These are phyloP conservation scores for Mychonastes homosphaera DNA, from an alignment of 139 green algal species.

Conservation along the genomic window DNA sequence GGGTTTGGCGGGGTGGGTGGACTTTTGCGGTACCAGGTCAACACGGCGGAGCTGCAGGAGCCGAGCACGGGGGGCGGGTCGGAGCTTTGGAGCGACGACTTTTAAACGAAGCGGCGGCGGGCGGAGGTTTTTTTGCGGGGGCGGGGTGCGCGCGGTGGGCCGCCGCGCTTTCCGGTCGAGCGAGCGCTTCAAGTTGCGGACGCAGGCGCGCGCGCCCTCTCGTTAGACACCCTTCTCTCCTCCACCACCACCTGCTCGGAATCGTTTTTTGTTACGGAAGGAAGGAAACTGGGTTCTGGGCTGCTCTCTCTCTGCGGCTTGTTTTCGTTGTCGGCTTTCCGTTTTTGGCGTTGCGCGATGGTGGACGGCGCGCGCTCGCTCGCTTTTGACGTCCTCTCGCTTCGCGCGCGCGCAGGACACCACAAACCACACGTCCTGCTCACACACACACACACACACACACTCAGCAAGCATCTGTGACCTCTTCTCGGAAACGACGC, in stretches of 20 bases:
- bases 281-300: not conserved
- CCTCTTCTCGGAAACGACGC: too few relatives aligned
- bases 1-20: constrained; percentile 93
- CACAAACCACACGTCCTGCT: too few relatives aligned
- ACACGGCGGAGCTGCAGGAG: constrained; percentile 28
- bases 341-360: too few relatives aligned
- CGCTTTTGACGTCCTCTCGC: too few relatives aligned
- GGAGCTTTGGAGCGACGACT: constrained; percentile 22
- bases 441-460: too few relatives aligned
- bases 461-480: too few relatives aligned
- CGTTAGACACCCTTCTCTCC: not conserved
- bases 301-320: too few relatives aligned
- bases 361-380: too few relatives aligned
- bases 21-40: constrained; percentile 81
- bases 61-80: constrained; percentile 13
- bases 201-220: not conserved
- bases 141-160: not conserved
- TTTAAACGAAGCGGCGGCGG: too few relatives aligned
- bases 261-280: not conserved
- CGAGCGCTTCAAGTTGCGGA: not conserved
- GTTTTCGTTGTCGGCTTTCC: too few relatives aligned
- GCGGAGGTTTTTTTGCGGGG: too few relatives aligned
- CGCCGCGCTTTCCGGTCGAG: not conserved
- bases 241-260: not conserved
- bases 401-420: too few relatives aligned